Evolutionary conservation across 306 rosid genomes (phyloP).

Genomic region (Malus sieversii): DNA sequence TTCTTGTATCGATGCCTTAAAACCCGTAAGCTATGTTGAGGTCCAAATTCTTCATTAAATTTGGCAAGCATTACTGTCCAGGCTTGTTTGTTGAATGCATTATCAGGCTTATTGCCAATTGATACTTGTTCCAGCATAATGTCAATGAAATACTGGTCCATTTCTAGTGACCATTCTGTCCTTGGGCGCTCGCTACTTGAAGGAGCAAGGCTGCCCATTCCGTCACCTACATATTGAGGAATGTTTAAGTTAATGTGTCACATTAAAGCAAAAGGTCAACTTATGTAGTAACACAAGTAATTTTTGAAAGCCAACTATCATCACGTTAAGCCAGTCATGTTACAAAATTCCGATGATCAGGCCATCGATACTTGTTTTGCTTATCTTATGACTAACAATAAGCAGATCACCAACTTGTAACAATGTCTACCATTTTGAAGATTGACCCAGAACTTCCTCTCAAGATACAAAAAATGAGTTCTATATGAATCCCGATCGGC

Average conservation of each 20-base stretch:
- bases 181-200: conserved; percentile 42
- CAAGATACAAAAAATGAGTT: background rate
- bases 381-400: background rate
- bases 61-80: conserved; percentile 62
- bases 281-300: background rate
- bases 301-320: background rate
- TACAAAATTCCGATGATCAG: background rate
- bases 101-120: conserved; percentile 43
- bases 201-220: conserved; percentile 25
- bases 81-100: conserved; percentile 51
- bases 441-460: background rate
- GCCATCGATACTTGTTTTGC: background rate
- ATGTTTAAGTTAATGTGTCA: background rate
- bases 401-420: background rate
- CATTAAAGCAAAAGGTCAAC: background rate
- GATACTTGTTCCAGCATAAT: conserved; percentile 65
- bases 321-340: background rate
- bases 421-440: background rate
- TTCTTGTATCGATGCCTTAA: conserved; percentile 62
- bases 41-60: conserved; percentile 56
- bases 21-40: conserved; percentile 56
- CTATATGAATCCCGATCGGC: background rate
- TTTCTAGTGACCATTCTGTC: conserved; percentile 56
- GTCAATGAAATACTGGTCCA: conserved; percentile 65
- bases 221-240: conserved; percentile 41